These are phyloP conservation scores for Ogataea allantospora DNA, from an alignment of 805 yeast species.

Conservation along the genomic window DNA sequence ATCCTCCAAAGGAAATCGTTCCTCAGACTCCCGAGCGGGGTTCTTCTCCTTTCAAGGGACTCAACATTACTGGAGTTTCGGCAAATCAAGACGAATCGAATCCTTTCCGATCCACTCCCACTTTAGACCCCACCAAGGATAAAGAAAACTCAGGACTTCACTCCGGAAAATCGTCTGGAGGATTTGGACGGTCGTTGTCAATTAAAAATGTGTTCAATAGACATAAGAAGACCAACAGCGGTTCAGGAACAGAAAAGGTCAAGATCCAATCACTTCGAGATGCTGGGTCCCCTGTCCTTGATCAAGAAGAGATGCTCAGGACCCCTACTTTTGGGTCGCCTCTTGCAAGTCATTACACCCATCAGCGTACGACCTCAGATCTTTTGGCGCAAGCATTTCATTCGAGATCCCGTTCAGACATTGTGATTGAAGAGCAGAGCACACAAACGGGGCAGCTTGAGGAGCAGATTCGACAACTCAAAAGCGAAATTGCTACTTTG, in stretches of 20 bases:
- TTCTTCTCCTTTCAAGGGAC: conserved; percentile 17
- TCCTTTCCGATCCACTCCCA: background rate
- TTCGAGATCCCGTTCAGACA: conserved; percentile 42
- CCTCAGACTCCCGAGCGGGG: conserved; percentile 21
- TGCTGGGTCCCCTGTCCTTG: conserved; percentile 14
- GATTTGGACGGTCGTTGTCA: conserved; percentile 25
- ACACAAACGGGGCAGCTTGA: conserved; percentile 36
- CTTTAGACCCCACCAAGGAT: conserved; percentile 10
- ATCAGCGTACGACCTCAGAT: conserved; percentile 29
- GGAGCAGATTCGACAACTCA: conserved; percentile 38
- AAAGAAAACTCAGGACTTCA: conserved; percentile 18
- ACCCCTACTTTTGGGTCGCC: conserved; percentile 8
- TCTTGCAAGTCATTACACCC: conserved; percentile 7
- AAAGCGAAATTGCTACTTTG: conserved; percentile 41
- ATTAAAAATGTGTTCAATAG: conserved; percentile 25
- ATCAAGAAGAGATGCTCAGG: conserved; percentile 12
- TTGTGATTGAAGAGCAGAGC: conserved; percentile 35
- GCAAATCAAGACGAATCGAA: conserved; percentile 8
- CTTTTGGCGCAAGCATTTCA: conserved; percentile 39
- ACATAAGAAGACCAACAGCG: conserved; percentile 27
- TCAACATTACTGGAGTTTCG: conserved; percentile 25
- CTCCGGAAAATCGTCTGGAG: conserved; percentile 21
- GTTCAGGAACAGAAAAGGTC: conserved; percentile 11
- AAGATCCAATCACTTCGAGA: conserved; percentile 18
- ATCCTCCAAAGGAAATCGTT: conserved; percentile 14